Conservation (phyloP, 176 grass and related monocot species). For the Hyparrhenia diplandra region DNA sequence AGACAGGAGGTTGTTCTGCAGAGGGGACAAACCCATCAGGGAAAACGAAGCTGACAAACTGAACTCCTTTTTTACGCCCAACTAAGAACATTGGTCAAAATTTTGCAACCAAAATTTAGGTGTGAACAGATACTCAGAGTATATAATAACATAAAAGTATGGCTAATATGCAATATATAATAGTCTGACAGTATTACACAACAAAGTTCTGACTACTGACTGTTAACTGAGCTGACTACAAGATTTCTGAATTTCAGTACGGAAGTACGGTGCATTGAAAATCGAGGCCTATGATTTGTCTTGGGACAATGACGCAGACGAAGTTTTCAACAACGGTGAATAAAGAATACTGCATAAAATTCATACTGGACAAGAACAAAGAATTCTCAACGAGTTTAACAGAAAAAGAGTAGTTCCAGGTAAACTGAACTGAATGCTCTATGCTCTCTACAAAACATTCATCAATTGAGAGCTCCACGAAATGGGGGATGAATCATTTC, state of each 20-base stretch:
- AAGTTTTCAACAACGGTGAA: conserved; percentile 16
- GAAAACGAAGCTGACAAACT: conserved; percentile 5
- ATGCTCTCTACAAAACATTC: conserved; percentile 48
- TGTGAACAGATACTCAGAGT: neutral
- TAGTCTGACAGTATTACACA: neutral
- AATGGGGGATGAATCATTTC: conserved; percentile 43
- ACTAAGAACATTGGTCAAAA: neutral
- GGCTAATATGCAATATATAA: neutral
- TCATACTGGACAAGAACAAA: conserved; percentile 26
- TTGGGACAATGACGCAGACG: neutral
- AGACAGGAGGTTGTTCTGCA: neutral
- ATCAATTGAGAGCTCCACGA: conserved; percentile 40
- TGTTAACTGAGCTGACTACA: neutral
- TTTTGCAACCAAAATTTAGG: neutral
- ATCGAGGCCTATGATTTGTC: neutral
- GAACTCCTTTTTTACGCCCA: neutral
- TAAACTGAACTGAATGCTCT: conserved; percentile 64
- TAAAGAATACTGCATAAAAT: conserved; percentile 37
- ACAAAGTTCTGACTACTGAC: neutral
- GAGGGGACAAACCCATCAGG: neutral
- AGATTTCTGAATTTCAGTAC: conserved; percentile 5
- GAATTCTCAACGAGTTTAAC: conserved; percentile 30
- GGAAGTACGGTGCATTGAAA: neutral
- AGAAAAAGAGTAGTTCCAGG: conserved; percentile 39
- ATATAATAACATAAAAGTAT: neutral